Evolutionary conservation across 1,139 yeast species (phyloP), one percentile per base, ranked within the genome.

Genomic region (Zygoascus sp.): DNA sequence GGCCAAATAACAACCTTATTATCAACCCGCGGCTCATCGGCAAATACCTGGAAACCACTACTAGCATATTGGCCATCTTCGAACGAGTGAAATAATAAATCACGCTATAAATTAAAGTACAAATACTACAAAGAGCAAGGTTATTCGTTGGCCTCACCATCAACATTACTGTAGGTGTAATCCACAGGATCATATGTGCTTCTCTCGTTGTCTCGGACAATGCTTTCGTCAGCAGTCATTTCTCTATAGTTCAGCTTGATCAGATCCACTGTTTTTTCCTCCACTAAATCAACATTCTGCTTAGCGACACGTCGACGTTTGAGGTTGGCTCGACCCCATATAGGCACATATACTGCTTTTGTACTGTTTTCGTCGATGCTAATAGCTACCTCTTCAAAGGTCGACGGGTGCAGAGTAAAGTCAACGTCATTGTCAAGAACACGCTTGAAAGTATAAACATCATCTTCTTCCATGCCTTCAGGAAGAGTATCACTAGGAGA

Each of bases 381-480:
- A 30, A 82, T 62, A 0, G 78, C 76, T 44, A 82, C 66, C 55
- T 83, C 89, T 28, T 83, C 78, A 55, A 76, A 73, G 15, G 70
- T 67, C 50, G 70, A 70, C 4, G 48, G 44, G 50, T 72, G 71
- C 45, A 75, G 70, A 46, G 75, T 74, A 58, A 79, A 77, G 50
- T 75, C 79, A 77, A 88, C 79, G 58, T 89, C 96, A 62, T 83
- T 89, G 63, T 90, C 95, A 64, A 88, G 84, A 40, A 72, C 66
- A 59, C 84, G 86, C 47, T 74, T 74, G 64, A 79, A 87, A 47
- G 75, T 72, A 64, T 69, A 84, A 8, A 72, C 66, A 32, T 74
- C 72, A 64, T 66, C 50, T 64, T 60, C 58, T 1, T 59, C 63
- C 3, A 77, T 80, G 44, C 67, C 70, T 51, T 73, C 78, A 46